Evolutionary conservation across 495 filamentous ascomycete species (phyloP).

Genomic region (Penicillium macrosclerotiorum): DNA sequence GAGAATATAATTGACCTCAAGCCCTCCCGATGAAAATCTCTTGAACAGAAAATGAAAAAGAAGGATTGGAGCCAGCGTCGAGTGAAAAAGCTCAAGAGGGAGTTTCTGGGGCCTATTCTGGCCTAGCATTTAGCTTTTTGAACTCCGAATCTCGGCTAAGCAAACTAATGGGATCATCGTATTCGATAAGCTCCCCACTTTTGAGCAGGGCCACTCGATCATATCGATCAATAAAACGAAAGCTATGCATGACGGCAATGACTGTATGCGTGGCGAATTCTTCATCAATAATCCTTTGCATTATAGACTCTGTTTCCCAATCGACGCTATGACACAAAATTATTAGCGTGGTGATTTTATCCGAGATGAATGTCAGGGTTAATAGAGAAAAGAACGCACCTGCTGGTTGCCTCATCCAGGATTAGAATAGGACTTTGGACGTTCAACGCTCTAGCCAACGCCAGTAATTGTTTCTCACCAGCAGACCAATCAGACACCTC

Average conservation of each 20-base stretch:
- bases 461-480: conserved; percentile 21
- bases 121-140: too few species aligned
- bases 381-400: conserved; percentile 9
- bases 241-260: conserved; percentile 42
- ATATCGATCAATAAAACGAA: conserved; percentile 39
- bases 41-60: too few species aligned
- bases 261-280: conserved; percentile 40
- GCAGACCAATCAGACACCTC: conserved; percentile 13
- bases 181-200: too few species aligned
- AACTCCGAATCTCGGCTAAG: too few species aligned
- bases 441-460: conserved; percentile 21
- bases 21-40: too few species aligned
- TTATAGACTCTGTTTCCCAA: conserved; percentile 19
- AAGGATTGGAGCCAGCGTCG: too few species aligned
- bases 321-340: conserved; percentile 16
- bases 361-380: conserved; percentile 1
- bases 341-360: not conserved
- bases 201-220: conserved; percentile 41
- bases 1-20: too few species aligned
- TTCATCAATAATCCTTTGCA: conserved; percentile 24
- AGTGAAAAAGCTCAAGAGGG: too few species aligned
- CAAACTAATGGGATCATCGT: too few species aligned
- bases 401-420: conserved; percentile 31
- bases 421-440: conserved; percentile 10
- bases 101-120: too few species aligned